These are phyloP conservation scores for Chamaenerion angustifolium DNA, from an alignment of 345 rosid species.

Conservation along the genomic window DNA sequence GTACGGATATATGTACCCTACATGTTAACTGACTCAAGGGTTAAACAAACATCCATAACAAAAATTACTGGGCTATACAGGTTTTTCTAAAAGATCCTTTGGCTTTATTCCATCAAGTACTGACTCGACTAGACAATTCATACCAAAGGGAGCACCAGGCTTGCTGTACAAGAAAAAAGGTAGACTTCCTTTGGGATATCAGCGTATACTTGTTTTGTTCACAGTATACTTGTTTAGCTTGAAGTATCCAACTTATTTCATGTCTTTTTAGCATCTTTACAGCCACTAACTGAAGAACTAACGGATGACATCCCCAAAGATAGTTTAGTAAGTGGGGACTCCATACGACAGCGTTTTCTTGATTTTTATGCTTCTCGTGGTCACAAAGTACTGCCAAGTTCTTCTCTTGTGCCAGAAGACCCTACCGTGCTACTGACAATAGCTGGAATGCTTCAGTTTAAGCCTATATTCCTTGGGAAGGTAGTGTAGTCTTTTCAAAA, in stretches of 20 bases:
- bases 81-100: constrained; percentile 22
- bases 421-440: constrained; percentile 89
- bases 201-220: constrained; percentile 13
- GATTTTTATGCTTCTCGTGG: constrained; percentile 84
- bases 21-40: no score
- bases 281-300: constrained; percentile 42
- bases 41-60: neutral
- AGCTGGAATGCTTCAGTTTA: constrained; percentile 98
- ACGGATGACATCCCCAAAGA: constrained; percentile 27
- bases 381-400: constrained; percentile 75
- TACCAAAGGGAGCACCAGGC: constrained; percentile 10
- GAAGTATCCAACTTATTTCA: constrained; percentile 10
- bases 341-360: constrained; percentile 64
- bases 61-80: constrained; percentile 22
- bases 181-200: constrained; percentile 14
- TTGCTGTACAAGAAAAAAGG: constrained; percentile 22
- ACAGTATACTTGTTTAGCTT: constrained; percentile 5
- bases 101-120: constrained; percentile 19
- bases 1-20: no score
- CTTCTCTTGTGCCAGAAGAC: constrained; percentile 94
- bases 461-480: constrained; percentile 92
- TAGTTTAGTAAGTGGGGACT: constrained; percentile 51
- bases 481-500: constrained; percentile 12
- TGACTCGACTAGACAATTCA: constrained; percentile 12
- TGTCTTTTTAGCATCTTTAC: constrained; percentile 52